A percentile compares a stretch with the other conserved stretches of the same genome.
These are phyloP conservation scores for Ogataea trehaloabstinens DNA, from an alignment of 805 yeast species.

Conservation along the genomic window DNA sequence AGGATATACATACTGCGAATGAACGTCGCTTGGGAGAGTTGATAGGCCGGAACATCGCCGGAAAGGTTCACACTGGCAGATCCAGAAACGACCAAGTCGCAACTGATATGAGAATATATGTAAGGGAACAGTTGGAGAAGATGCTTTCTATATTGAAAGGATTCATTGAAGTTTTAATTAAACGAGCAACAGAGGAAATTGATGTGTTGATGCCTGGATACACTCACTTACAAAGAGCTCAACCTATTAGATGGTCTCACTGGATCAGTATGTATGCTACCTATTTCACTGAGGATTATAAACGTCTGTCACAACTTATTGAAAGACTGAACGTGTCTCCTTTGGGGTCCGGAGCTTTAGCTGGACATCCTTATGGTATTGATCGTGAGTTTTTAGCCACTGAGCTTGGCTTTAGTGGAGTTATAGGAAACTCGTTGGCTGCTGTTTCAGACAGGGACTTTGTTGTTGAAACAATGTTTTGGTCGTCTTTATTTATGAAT, in stretches of 20 bases:
- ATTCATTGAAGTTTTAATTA: slow-evolving; percentile 65
- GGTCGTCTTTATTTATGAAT: slow-evolving; percentile 94
- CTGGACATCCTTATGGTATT: slow-evolving; percentile 99
- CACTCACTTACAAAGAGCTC: slow-evolving; percentile 97
- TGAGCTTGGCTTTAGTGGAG: slow-evolving; percentile 75
- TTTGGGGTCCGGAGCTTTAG: slow-evolving; percentile 95
- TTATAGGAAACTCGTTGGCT: slow-evolving; percentile 93
- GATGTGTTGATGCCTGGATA: slow-evolving; percentile 98
- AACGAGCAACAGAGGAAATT: slow-evolving; percentile 82
- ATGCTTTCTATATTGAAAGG: slow-evolving; percentile 52
- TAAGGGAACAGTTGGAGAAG: slow-evolving; percentile 73
- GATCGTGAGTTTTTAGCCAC: slow-evolving; percentile 87
- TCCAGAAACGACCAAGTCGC: slow-evolving; percentile 99
- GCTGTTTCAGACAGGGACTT: slow-evolving; percentile 98
- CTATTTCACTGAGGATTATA: slow-evolving; percentile 85
- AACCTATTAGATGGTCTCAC: slow-evolving; percentile 99
- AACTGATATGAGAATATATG: slow-evolving; percentile 96
- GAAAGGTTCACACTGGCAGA: slow-evolving; percentile 99
- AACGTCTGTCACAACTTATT: slow-evolving; percentile 76
- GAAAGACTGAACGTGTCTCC: slow-evolving; percentile 87
- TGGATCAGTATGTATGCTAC: slow-evolving; percentile 96
- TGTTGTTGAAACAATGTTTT: slow-evolving; percentile 91
- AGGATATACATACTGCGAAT: slow-evolving; percentile 97
- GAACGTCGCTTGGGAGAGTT: slow-evolving; percentile 97
- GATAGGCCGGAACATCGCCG: slow-evolving; percentile 90